Base-by-base conservation (phyloP, 2,329 filamentous ascomycete genomes). In the Thelonectria rubi region DNA sequence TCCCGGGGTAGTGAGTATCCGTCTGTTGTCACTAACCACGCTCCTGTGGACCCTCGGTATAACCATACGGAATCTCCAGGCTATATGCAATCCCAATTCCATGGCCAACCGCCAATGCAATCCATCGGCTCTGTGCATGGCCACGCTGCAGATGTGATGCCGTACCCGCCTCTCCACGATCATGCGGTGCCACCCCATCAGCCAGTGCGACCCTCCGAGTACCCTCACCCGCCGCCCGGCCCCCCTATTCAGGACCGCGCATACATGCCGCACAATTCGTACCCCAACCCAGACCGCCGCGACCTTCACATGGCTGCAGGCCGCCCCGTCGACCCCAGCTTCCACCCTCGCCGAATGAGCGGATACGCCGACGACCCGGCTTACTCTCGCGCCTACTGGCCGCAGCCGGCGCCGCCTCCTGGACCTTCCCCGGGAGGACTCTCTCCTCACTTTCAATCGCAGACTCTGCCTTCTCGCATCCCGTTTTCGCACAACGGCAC, bases 401-500 rank as follows among this genome's bases (percentile, higher is more conserved):
- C 72, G 17, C 76, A 75, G 51, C 32, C 32, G 9, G 75, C 71
- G 32, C 69, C 67, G n/a, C 69, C 72, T 24, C 68, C 65, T 10
- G 71, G 72, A 20, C 70, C 70, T 62, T 34, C 56, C 68, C 24
- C 24, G 7, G 24, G 24, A 14, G 64, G 62, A 7, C 69, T 69
- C 24, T 58, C 71, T 45, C 70, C 66, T 54, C 69, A 69, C 45
- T 70, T 72, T 49, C 68, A 67, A 26, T 71, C 74, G 20, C 69
- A 73, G 40, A 68, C 74, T 5, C 66, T 66, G 15, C 55, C 73
- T 12, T 62, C 72, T 3, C 72, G 77, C 24, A 73, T 76, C 14
- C 74, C 77, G 1, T 79, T 77, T 56, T 75, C 75, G 32, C 76
- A 76, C 30, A 72, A 73, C 34, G 71, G 68, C 14, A 76, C 67